Conservation (phyloP, 2,329 filamentous ascomycete species). For the Monosporascus sp. region DNA sequence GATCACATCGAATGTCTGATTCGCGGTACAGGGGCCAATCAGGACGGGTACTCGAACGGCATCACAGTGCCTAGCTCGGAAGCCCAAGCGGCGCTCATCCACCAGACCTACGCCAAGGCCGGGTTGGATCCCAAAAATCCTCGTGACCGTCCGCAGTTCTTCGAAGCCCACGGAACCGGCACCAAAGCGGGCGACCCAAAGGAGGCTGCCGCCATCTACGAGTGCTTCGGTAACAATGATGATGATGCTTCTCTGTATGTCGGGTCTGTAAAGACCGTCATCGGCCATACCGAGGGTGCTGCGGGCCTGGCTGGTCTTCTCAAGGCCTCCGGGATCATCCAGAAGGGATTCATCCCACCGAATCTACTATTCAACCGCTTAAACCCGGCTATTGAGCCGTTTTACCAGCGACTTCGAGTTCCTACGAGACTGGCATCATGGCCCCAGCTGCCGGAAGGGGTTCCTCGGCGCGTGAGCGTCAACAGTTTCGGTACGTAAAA, state of each 20-base stretch:
- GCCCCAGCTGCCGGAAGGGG: conserved; percentile 7
- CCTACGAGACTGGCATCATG: conserved; percentile 1
- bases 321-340: too few relatives aligned
- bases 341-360: too few relatives aligned
- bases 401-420: too few relatives aligned
- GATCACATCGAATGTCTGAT: conserved; percentile 14
- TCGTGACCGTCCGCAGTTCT: conserved; percentile 18
- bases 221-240: too few relatives aligned
- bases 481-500: conserved; percentile 3
- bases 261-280: too few relatives aligned
- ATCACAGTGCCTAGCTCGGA: conserved; percentile 7
- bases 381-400: too few relatives aligned
- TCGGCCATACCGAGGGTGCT: too few relatives aligned
- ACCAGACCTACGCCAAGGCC: conserved; percentile 4
- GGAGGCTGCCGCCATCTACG: conserved; percentile 4
- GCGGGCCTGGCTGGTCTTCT: too few relatives aligned
- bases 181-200: conserved; percentile 20
- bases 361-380: too few relatives aligned
- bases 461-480: conserved; percentile 8
- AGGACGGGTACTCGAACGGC: conserved; percentile 9
- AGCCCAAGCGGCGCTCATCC: conserved; percentile 5
- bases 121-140: conserved; percentile 2
- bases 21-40: conserved; percentile 11
- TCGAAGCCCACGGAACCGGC: conserved; percentile 24
- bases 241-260: too few relatives aligned